These are phyloP conservation scores for Trifolium repens DNA, from an alignment of 306 rosid genomes.

Conservation along the genomic window DNA sequence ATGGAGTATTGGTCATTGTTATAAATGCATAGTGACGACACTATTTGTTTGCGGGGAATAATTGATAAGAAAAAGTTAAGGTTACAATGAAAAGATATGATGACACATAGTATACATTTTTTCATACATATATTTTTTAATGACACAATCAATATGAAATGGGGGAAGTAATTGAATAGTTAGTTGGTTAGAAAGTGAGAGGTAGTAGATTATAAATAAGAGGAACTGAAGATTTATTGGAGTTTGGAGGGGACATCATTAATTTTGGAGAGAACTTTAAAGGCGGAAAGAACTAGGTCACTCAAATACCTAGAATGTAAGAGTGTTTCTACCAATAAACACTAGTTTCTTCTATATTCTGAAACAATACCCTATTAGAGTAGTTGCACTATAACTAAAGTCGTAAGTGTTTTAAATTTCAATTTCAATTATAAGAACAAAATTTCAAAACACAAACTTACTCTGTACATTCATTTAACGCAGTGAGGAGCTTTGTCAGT, in stretches of 20 bases:
- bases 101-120: not conserved
- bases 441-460: slow-evolving; percentile 52
- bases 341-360: slow-evolving; percentile 6
- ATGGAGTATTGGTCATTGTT: not conserved
- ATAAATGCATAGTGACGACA: not conserved
- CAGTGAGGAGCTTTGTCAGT: slow-evolving; percentile 95
- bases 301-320: not conserved
- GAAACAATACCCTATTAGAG: slow-evolving; percentile 12
- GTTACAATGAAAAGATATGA: not conserved
- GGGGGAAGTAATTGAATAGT: not conserved
- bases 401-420: slow-evolving; percentile 3
- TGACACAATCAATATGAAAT: not conserved
- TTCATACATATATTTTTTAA: not conserved
- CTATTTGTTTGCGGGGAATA: not conserved
- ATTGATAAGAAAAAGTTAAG: not conserved
- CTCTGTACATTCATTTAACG: slow-evolving; percentile 99
- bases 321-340: not conserved
- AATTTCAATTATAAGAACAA: slow-evolving; percentile 29
- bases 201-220: not conserved
- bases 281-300: slow-evolving; percentile 13
- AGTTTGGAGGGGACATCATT: not conserved
- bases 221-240: not conserved
- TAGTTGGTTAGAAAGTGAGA: slow-evolving; percentile 6
- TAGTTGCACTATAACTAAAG: not conserved
- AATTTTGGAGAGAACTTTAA: slow-evolving; percentile 13